These are phyloP conservation scores for Coix lacrymajobi DNA, from an alignment of 176 grass and related monocot genomes.

Conservation along the genomic window DNA sequence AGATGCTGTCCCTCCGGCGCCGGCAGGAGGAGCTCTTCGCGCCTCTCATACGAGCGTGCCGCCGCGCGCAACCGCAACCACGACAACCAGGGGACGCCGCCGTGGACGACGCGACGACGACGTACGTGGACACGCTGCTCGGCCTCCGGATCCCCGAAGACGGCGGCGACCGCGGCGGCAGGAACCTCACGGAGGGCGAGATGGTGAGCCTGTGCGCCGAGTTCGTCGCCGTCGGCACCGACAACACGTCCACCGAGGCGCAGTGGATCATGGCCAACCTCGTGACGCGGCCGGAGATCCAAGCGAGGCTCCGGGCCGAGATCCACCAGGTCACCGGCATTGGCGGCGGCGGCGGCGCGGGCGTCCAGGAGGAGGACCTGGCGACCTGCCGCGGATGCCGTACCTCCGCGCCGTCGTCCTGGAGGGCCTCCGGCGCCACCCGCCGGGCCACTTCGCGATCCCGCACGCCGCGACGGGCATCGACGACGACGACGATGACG, in stretches of 20 bases:
- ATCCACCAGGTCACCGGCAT: background rate
- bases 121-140: constrained; percentile 18
- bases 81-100: background rate
- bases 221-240: constrained; percentile 33
- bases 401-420: constrained; percentile 42
- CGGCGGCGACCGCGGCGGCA: background rate
- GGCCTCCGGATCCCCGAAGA: constrained; percentile 4
- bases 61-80: too few species aligned
- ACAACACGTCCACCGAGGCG: constrained; percentile 27
- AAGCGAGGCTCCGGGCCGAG: constrained; percentile 13
- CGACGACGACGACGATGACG: too few species aligned
- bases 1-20: background rate
- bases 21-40: constrained; percentile 35
- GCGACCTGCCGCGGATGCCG: constrained; percentile 19
- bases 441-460: constrained; percentile 38
- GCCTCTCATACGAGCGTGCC: constrained; percentile 3
- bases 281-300: constrained; percentile 20
- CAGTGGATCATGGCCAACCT: constrained; percentile 49
- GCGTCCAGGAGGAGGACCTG: constrained; percentile 23
- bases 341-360: background rate
- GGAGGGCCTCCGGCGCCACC: constrained; percentile 43
- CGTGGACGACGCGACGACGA: background rate
- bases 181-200: constrained; percentile 26
- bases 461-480: constrained; percentile 35
- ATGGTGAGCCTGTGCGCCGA: constrained; percentile 42